Evolutionary conservation across 805 yeast genomes (phyloP).

Genomic region (Nakazawaea ernobii): DNA sequence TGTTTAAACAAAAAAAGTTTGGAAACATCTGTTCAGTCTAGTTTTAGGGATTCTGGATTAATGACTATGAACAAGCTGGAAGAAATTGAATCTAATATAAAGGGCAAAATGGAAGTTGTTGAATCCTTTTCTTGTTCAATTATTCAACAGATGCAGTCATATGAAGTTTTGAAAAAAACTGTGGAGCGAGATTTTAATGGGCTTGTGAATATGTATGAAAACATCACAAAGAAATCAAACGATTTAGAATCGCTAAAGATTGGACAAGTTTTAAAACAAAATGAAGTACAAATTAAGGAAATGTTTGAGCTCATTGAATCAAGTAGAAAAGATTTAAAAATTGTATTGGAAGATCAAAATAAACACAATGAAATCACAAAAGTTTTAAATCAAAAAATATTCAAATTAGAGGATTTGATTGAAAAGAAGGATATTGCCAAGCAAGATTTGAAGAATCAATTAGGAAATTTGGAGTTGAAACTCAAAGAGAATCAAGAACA

Average conservation of each 20-base stretch:
- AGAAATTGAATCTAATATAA: not conserved
- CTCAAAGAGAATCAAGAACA: not conserved
- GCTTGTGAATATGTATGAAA: no score
- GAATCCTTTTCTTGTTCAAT: not conserved
- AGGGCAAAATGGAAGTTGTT: not conserved
- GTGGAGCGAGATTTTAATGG: not conserved
- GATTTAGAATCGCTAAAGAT: not conserved
- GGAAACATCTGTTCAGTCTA: slow-evolving; percentile 1
- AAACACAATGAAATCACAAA: slow-evolving; percentile 12
- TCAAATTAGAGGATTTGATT: not conserved
- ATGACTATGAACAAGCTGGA: not conserved
- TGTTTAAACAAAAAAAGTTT: slow-evolving; percentile 13
- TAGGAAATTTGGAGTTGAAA: not conserved
- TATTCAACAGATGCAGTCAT: not conserved
- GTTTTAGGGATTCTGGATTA: slow-evolving; percentile 5
- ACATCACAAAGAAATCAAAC: not conserved
- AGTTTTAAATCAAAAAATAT: not conserved
- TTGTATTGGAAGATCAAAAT: slow-evolving; percentile 8
- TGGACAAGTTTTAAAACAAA: not conserved
- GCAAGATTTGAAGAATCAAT: not conserved
- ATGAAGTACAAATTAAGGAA: not conserved
- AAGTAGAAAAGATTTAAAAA: slow-evolving; percentile 2
- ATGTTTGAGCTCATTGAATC: slow-evolving; percentile 5
- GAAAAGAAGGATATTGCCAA: not conserved
- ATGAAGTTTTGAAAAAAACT: not conserved